Evolutionary conservation across 2,329 filamentous ascomycete species (phyloP).

Genomic region (Alternaria arborescens): DNA sequence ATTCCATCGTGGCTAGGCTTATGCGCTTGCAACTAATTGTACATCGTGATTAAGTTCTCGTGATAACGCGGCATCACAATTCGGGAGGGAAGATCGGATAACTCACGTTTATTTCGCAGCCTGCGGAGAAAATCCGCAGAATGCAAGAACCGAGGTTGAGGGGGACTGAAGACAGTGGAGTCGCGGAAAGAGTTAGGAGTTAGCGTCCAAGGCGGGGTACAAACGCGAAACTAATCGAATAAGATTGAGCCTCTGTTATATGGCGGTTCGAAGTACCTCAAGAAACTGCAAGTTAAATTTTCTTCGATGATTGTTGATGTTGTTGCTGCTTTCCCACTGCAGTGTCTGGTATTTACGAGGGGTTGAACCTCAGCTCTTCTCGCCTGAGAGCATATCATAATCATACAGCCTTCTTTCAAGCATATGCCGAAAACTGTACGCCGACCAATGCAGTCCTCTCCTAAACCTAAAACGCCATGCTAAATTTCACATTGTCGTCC

Average conservation of each 20-base stretch:
- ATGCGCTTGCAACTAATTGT: neutral
- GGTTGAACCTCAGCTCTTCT: slow-evolving; percentile 47
- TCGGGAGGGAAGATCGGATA: slow-evolving; percentile 7
- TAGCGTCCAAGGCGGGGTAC: slow-evolving; percentile 11
- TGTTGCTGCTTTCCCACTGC: neutral
- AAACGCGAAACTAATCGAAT: neutral
- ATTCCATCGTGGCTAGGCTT: neutral
- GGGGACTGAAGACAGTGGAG: neutral
- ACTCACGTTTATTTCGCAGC: neutral
- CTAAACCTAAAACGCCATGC: slow-evolving; percentile 35
- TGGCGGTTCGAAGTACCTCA: neutral
- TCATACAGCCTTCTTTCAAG: slow-evolving; percentile 49
- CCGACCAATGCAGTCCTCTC: slow-evolving; percentile 25
- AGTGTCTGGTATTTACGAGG: slow-evolving; percentile 28
- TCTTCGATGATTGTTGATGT: neutral
- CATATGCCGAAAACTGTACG: slow-evolving; percentile 49
- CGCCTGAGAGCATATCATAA: slow-evolving; percentile 27
- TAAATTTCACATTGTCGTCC: slow-evolving; percentile 21
- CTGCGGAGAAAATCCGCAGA: slow-evolving; percentile 1
- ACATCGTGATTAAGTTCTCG: neutral
- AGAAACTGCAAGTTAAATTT: neutral
- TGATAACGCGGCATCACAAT: neutral
- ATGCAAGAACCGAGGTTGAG: neutral
- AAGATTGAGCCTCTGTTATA: neutral
- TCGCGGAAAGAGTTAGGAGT: neutral